Evolutionary conservation across 257 asterid genomes (phyloP), one percentile per base, ranked within the genome.

Genomic region (Gardenia jasminoides): DNA sequence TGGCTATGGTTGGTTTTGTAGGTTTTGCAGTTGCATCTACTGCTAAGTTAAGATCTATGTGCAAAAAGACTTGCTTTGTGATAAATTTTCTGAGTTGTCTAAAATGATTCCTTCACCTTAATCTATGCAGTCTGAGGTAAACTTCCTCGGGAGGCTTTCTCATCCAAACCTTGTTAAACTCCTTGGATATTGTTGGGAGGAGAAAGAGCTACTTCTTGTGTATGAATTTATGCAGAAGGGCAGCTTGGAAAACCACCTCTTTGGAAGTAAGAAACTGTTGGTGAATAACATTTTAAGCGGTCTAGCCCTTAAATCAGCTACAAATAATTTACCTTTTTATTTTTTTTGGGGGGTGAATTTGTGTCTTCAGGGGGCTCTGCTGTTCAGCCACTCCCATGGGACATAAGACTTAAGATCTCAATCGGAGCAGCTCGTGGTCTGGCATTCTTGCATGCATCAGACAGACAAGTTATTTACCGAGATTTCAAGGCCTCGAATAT

Each of bases 141-240:
- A 92, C 82, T 91, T 94, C 84, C 95, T 94, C 31, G 98, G 97
- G 67, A 89, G 87, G 65, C 91, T 94, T 67, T 89, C 91, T 46
- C 98, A 94, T 79, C 97, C 96, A 0, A 90, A 92, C 83, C 92
- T 94, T 52, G 98, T 94, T 72, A 90, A 85, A 87, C 91, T 94
- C 54, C 62, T 94, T 79, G 98, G 98, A 59, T 94, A 94, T 80
- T 85, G 98, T 74, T 88, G 86, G 94, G 97, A 94, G 82, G 97
- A 87, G 11, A 83, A 67, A 39, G 98, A 94, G 87, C 84, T 94
- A 22, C 90, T 94, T 48, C 97, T 94, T 48, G 93, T 92, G 68
- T 94, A 94, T 36, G 97, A 94, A 69, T 94, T 90, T 85, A 91
- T 94, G 97, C 92, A 88, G n/a, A 94, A 94, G 78, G 98, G 98